Evolutionary conservation across 2,329 filamentous ascomycete species (phyloP).

Genomic region (Pseudogymnoascus pannorum): DNA sequence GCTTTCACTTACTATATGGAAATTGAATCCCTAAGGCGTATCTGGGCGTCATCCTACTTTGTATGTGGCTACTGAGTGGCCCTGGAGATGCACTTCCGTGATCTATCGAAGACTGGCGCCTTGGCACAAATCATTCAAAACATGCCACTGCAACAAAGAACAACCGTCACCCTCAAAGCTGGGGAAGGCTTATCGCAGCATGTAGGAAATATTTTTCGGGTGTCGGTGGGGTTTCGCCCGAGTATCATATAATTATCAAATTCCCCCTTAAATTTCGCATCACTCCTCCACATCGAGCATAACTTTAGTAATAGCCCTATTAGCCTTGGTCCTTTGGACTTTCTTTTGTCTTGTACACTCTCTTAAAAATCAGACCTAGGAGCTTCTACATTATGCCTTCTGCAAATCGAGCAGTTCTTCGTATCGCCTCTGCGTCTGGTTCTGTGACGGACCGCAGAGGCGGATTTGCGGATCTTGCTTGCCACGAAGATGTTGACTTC

Average conservation of each 20-base stretch:
- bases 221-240: neutral
- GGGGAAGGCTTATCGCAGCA: neutral
- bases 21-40: neutral
- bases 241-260: neutral
- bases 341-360: neutral
- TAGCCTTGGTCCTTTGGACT: neutral
- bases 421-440: conserved; percentile 29
- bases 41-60: neutral
- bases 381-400: neutral
- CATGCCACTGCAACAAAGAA: neutral
- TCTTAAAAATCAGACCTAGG: neutral
- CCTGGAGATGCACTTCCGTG: neutral
- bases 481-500: conserved; percentile 38
- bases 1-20: neutral
- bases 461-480: conserved; percentile 33
- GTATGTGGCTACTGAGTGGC: neutral
- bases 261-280: neutral
- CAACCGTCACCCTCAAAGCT: neutral
- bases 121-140: neutral
- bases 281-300: neutral
- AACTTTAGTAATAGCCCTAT: neutral
- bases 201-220: neutral
- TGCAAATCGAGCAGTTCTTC: neutral
- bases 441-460: conserved; percentile 37
- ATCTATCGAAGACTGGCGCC: neutral